Evolutionary conservation across 148 eudicot genomes (phyloP).

Genomic region (Camellia japonica): DNA sequence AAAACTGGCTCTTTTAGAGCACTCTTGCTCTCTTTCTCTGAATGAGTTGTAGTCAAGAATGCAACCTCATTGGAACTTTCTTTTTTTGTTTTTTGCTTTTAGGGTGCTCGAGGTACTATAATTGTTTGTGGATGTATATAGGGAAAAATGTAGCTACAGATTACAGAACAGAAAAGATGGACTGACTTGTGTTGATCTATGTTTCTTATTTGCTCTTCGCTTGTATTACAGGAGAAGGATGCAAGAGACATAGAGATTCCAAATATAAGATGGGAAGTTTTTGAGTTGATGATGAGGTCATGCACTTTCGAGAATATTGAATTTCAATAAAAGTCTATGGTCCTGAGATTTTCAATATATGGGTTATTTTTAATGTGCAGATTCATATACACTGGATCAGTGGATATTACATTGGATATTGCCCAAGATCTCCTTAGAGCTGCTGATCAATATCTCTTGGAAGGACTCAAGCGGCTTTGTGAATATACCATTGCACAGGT

Average conservation of each 20-base stretch:
- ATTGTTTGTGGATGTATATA: not conserved
- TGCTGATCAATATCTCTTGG: slow-evolving; percentile 95
- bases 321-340: not conserved
- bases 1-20: not conserved
- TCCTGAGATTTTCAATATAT: not conserved
- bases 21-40: not conserved
- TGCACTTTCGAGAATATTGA: slow-evolving; percentile 3
- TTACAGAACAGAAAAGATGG: not conserved
- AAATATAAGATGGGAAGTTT: slow-evolving; percentile 90
- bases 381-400: slow-evolving; percentile 89
- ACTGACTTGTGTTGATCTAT: not conserved
- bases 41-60: not conserved
- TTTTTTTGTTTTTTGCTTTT: not conserved
- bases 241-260: slow-evolving; percentile 93
- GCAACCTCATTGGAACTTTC: not conserved
- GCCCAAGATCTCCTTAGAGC: slow-evolving; percentile 93
- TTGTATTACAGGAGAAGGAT: slow-evolving; percentile 68
- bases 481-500: slow-evolving; percentile 91
- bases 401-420: slow-evolving; percentile 66
- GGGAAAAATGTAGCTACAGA: not conserved
- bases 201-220: not conserved
- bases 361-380: slow-evolving; percentile 33
- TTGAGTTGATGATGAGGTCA: slow-evolving; percentile 98
- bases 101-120: not conserved
- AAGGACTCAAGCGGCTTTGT: slow-evolving; percentile 88